Evolutionary conservation across 2,329 filamentous ascomycete genomes (phyloP).

Genomic region (Neurospora sp.): DNA sequence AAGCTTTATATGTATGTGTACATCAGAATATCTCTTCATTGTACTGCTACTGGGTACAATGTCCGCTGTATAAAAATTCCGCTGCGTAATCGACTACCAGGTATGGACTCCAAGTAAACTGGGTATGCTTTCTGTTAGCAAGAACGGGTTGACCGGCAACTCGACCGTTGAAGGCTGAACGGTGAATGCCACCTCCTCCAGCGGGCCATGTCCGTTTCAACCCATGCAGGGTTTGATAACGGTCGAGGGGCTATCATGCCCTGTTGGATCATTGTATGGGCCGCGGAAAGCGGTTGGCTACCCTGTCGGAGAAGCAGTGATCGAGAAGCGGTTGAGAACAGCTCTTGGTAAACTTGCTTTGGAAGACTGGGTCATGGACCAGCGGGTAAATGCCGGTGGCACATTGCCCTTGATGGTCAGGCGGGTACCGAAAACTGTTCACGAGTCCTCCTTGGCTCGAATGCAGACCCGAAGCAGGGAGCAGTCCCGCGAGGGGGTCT

Average conservation of each 20-base stretch:
- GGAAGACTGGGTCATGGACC: neutral
- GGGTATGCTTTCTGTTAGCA: neutral
- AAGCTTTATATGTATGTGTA: neutral
- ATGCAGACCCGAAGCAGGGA: neutral
- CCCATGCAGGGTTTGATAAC: neutral
- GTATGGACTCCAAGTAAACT: neutral
- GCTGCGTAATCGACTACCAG: neutral
- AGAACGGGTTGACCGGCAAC: neutral
- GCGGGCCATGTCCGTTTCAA: neutral
- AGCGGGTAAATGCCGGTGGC: neutral
- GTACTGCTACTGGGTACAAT: neutral
- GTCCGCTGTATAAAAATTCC: neutral
- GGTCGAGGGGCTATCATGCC: neutral
- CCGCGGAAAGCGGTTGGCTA: neutral
- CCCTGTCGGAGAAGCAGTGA: neutral
- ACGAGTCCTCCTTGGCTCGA: neutral
- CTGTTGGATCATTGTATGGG: neutral
- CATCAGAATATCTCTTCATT: neutral
- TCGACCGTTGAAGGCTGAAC: neutral
- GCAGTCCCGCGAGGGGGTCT: neutral
- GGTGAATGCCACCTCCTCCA: neutral
- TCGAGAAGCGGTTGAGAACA: neutral
- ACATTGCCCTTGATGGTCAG: neutral
- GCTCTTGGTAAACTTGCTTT: neutral
- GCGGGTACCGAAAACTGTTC: neutral